These are phyloP conservation scores for Akebia trifoliata DNA, from an alignment of 164 flowering plant species.

Conservation along the genomic window DNA sequence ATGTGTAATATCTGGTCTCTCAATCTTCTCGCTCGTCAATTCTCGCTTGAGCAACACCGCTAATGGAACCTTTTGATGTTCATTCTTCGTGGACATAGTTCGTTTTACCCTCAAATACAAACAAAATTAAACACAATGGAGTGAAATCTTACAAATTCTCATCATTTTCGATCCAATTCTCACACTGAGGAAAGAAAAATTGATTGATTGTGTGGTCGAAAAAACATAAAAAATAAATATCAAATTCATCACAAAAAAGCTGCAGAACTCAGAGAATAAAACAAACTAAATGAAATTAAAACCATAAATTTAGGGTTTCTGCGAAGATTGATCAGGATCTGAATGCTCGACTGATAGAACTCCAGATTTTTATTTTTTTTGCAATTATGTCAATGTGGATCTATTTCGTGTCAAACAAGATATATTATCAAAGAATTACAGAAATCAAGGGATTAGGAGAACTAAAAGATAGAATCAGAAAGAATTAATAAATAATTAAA, in stretches of 20 bases:
- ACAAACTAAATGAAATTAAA: not conserved
- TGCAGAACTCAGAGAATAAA: not conserved
- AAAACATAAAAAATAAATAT: no score
- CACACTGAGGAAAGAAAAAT: not conserved
- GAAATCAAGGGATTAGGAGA: not conserved
- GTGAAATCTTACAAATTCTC: not conserved
- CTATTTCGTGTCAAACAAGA: not conserved
- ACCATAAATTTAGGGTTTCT: not conserved
- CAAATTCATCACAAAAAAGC: no score
- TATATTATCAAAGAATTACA: not conserved
- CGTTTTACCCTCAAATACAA: constrained; percentile 8
- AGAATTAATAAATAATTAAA: not conserved
- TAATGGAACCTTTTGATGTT: constrained; percentile 78
- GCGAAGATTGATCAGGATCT: not conserved
- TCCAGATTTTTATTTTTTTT: not conserved
- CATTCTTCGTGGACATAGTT: constrained; percentile 59
- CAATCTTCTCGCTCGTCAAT: constrained; percentile 71
- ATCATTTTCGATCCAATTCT: not conserved
- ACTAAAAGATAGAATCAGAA: not conserved
- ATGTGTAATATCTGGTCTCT: constrained; percentile 65
- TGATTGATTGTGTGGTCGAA: not conserved
- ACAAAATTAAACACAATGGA: not conserved
- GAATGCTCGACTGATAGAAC: not conserved
- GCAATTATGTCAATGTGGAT: not conserved
- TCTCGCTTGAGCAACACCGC: constrained; percentile 83